These are phyloP conservation scores for Pseudogymnoascus sp. DNA, from an alignment of 2,329 filamentous ascomycete species.

Conservation along the genomic window DNA sequence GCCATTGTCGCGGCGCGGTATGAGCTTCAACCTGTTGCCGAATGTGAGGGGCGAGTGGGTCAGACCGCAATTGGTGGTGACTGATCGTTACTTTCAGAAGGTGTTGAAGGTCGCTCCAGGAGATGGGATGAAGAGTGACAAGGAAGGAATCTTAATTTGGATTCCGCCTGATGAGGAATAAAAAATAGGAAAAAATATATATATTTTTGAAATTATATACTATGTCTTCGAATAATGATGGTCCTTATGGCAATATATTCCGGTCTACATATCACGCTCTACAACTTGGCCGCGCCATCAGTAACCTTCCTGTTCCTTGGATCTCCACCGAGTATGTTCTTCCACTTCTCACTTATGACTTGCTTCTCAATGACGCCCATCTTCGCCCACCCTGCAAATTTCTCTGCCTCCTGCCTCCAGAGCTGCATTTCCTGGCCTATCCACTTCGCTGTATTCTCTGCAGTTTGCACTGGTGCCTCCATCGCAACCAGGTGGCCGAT, in stretches of 20 bases:
- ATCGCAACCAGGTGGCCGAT: slow-evolving; percentile 79
- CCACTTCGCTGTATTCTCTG: slow-evolving; percentile 52
- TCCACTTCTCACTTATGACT: slow-evolving; percentile 50
- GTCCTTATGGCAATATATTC: slow-evolving; percentile 4
- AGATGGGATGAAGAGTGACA: slow-evolving; percentile 60
- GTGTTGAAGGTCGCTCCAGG: slow-evolving; percentile 74
- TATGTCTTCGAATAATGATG: slow-evolving; percentile 10
- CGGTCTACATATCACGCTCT: neutral
- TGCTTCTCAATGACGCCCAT: slow-evolving; percentile 43
- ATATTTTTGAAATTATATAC: slow-evolving; percentile 13
- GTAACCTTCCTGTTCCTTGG: slow-evolving; percentile 18
- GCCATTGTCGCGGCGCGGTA: slow-evolving; percentile 67
- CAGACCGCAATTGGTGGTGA: slow-evolving; percentile 65
- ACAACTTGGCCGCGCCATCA: neutral
- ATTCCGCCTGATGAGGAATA: slow-evolving; percentile 40
- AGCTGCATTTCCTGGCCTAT: slow-evolving; percentile 49
- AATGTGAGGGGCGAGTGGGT: slow-evolving; percentile 62
- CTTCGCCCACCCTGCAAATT: slow-evolving; percentile 43
- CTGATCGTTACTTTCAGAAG: slow-evolving; percentile 92
- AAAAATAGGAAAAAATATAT: slow-evolving; percentile 10
- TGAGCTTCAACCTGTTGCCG: slow-evolving; percentile 71
- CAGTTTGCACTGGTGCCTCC: slow-evolving; percentile 65
- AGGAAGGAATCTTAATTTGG: slow-evolving; percentile 60
- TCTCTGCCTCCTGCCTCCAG: slow-evolving; percentile 52
- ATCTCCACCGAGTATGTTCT: slow-evolving; percentile 28